A percentile compares a stretch with the other conserved stretches of the same genome.
phyloP scores from a whole-genome alignment of 805 yeast species.

The Starmerella roubikii region DNA sequence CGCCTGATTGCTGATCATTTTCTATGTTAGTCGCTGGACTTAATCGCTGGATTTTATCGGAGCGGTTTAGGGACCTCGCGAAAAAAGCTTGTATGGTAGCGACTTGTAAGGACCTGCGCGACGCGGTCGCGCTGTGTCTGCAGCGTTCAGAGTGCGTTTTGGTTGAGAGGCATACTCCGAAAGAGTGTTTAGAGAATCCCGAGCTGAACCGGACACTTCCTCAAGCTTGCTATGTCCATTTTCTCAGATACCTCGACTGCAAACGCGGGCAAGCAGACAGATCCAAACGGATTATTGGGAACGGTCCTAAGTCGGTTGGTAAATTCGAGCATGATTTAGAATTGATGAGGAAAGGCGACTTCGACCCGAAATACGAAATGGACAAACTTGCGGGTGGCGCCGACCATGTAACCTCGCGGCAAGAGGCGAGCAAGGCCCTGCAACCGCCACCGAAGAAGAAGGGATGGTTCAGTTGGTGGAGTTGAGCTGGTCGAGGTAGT shows the following conservation, averaged over 20 bases:
- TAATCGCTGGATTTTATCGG: no score
- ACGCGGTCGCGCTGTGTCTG: slow-evolving; percentile 87
- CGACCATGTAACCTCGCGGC: slow-evolving; percentile 11
- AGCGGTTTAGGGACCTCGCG: no score
- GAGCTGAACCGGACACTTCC: slow-evolving; percentile 66
- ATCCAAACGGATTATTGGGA: slow-evolving; percentile 79
- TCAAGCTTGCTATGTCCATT: slow-evolving; percentile 71
- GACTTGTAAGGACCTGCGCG: slow-evolving; percentile 88
- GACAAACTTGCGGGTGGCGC: slow-evolving; percentile 37
- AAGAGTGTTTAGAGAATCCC: slow-evolving; percentile 73
- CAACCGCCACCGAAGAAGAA: not conserved
- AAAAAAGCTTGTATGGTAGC: no score
- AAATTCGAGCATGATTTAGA: slow-evolving; percentile 79
- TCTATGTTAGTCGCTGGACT: no score
- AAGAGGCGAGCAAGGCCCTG: slow-evolving; percentile 5
- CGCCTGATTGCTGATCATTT: no score
- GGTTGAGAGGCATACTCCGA: slow-evolving; percentile 78
- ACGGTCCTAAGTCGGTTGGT: slow-evolving; percentile 87
- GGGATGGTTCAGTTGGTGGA: slow-evolving; percentile 1
- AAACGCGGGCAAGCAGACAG: slow-evolving; percentile 82
- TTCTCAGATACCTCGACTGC: slow-evolving; percentile 79
- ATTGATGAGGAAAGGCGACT: slow-evolving; percentile 65
- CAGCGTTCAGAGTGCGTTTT: slow-evolving; percentile 95
- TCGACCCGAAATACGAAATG: slow-evolving; percentile 71
- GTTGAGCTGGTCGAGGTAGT: no score